These are phyloP conservation scores for Vicia sativa DNA, from an alignment of 306 rosid species.

Conservation along the genomic window DNA sequence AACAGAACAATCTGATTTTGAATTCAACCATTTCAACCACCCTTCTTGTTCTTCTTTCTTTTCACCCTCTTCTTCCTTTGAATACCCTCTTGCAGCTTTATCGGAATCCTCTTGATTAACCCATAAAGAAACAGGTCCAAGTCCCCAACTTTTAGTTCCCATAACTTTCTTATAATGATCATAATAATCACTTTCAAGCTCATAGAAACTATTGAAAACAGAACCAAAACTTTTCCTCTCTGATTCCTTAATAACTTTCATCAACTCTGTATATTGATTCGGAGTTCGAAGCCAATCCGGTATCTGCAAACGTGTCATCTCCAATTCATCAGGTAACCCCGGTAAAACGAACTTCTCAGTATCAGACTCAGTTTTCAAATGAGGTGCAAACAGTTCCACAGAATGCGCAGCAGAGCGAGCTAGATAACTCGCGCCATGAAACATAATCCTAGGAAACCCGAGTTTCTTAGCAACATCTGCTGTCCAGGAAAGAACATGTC, in stretches of 20 bases:
- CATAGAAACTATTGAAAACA: slow-evolving; percentile 45
- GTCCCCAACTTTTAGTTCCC: slow-evolving; percentile 46
- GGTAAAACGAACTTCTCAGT: slow-evolving; percentile 33
- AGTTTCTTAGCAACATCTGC: slow-evolving; percentile 34
- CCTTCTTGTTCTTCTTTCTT: slow-evolving; percentile 25
- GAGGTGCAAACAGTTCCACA: slow-evolving; percentile 24
- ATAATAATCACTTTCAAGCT: slow-evolving; percentile 39
- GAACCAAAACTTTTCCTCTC: slow-evolving; percentile 45
- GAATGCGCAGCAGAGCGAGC: slow-evolving; percentile 36
- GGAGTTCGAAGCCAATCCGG: slow-evolving; percentile 44
- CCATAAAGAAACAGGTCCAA: slow-evolving; percentile 50
- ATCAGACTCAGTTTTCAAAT: slow-evolving; percentile 24
- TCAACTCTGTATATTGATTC: slow-evolving; percentile 29
- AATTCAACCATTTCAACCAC: slow-evolving; percentile 44
- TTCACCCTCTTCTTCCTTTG: neutral
- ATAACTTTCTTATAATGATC: slow-evolving; percentile 36
- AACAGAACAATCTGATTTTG: slow-evolving; percentile 36
- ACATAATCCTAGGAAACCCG: slow-evolving; percentile 45
- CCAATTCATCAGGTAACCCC: slow-evolving; percentile 36
- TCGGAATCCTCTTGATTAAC: slow-evolving; percentile 39
- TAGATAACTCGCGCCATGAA: slow-evolving; percentile 34
- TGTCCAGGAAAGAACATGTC: slow-evolving; percentile 52
- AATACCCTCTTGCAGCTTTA: slow-evolving; percentile 40
- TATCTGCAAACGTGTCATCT: slow-evolving; percentile 47
- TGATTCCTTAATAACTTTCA: slow-evolving; percentile 33